These are phyloP conservation scores for Penicillium arizonense DNA, from an alignment of 495 filamentous ascomycete genomes.

Conservation along the genomic window DNA sequence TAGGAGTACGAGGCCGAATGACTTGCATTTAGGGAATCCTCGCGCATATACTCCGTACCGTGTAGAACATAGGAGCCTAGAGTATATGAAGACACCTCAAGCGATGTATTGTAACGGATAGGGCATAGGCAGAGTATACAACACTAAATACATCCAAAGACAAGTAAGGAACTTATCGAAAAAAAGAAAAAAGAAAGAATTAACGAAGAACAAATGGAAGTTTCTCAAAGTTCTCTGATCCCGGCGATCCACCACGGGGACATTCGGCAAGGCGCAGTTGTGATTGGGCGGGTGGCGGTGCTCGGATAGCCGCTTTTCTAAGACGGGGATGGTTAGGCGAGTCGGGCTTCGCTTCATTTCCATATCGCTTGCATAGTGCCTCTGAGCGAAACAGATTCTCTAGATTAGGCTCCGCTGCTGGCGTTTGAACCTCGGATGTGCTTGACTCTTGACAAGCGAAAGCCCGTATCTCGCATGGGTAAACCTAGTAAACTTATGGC, in stretches of 20 bases:
- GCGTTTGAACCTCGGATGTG: neutral
- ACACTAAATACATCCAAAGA: neutral
- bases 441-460: neutral
- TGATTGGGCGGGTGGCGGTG: constrained; percentile 34
- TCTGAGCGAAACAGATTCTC: neutral
- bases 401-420: neutral
- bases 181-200: neutral
- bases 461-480: constrained; percentile 22
- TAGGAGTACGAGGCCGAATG: neutral
- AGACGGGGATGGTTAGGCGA: constrained; percentile 47
- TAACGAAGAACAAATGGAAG: neutral
- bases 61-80: neutral
- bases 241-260: constrained; percentile 6
- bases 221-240: neutral
- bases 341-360: constrained; percentile 15
- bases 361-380: neutral
- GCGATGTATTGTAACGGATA: constrained; percentile 1
- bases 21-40: neutral
- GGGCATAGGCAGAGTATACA: constrained; percentile 1
- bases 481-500: constrained; percentile 15
- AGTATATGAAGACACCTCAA: neutral
- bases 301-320: constrained; percentile 34
- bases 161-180: too few relatives aligned
- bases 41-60: too few relatives aligned
- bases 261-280: constrained; percentile 35